Percentiles rank a stretch among this genome's conserved stretches.
phyloP scores from a whole-genome alignment of 169 alveolate genomes.

The Plasmodium fragile region DNA sequence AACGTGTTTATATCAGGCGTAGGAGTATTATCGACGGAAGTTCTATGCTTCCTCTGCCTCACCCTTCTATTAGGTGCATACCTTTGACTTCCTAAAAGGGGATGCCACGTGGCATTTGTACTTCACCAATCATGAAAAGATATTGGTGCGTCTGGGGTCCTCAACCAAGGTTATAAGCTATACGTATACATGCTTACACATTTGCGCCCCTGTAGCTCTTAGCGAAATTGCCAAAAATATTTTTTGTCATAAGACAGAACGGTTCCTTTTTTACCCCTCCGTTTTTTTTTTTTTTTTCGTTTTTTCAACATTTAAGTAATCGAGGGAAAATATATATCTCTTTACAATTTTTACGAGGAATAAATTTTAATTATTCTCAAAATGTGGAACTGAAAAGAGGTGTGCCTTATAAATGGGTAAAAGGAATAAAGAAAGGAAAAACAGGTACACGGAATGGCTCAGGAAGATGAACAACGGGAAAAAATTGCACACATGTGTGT shows the following conservation, averaged over 20 bases:
- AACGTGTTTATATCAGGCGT: neutral
- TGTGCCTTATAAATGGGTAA: neutral
- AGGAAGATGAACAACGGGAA: neutral
- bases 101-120: neutral
- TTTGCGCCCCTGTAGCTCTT: neutral
- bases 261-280: neutral
- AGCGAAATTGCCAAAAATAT: neutral
- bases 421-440: neutral
- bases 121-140: neutral
- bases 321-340: neutral
- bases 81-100: neutral
- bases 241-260: neutral
- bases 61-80: neutral
- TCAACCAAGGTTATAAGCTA: neutral
- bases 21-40: neutral
- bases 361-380: neutral
- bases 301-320: neutral
- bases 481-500: neutral
- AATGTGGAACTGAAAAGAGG: slow-evolving; percentile 1
- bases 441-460: neutral
- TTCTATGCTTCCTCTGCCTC: neutral
- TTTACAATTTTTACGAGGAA: neutral
- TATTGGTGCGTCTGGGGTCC: neutral
- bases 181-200: neutral
- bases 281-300: slow-evolving; percentile 1